Conservation (phyloP, 1,284 basidiomycete genomes). For the Blastosporella zonata region DNA sequence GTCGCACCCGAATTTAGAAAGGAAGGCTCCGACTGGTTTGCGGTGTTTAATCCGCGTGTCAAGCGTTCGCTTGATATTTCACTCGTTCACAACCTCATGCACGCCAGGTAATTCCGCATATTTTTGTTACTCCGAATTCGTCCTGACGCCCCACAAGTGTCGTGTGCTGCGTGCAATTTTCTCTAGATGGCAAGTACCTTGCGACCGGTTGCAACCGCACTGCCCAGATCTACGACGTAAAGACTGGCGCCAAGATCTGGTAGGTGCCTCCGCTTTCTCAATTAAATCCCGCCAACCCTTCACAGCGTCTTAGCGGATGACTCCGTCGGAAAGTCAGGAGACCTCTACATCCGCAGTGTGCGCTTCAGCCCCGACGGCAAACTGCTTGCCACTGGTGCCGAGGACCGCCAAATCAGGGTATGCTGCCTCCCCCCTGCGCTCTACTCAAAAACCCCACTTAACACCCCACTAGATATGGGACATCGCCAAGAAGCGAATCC, state of each 20-base stretch:
- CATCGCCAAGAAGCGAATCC: constrained; percentile 70
- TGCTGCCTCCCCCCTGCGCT: constrained; percentile 33
- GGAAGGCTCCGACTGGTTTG: constrained; percentile 90
- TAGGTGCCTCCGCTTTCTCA: constrained; percentile 30
- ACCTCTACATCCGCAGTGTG: constrained; percentile 82
- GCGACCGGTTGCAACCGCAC: constrained; percentile 91
- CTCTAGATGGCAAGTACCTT: constrained; percentile 82
- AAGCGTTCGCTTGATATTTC: constrained; percentile 83
- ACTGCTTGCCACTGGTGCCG: constrained; percentile 78
- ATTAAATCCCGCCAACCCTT: constrained; percentile 36
- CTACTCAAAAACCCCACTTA: not conserved
- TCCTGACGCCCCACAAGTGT: constrained; percentile 49
- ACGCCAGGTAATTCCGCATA: constrained; percentile 68
- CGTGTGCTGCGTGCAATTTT: constrained; percentile 91
- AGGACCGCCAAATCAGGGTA: constrained; percentile 81
- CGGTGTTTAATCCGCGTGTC: constrained; percentile 87
- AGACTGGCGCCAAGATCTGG: constrained; percentile 81
- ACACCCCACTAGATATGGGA: constrained; percentile 72
- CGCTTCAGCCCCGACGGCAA: constrained; percentile 85
- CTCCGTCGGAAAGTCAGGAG: constrained; percentile 59
- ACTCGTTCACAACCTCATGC: constrained; percentile 86
- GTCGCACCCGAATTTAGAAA: constrained; percentile 42
- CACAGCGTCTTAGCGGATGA: constrained; percentile 70
- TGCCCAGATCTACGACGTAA: constrained; percentile 88
- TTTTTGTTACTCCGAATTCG: not conserved